These are phyloP conservation scores for Leishmania arabica DNA, from an alignment of 208 protist genomes.

Conservation along the genomic window DNA sequence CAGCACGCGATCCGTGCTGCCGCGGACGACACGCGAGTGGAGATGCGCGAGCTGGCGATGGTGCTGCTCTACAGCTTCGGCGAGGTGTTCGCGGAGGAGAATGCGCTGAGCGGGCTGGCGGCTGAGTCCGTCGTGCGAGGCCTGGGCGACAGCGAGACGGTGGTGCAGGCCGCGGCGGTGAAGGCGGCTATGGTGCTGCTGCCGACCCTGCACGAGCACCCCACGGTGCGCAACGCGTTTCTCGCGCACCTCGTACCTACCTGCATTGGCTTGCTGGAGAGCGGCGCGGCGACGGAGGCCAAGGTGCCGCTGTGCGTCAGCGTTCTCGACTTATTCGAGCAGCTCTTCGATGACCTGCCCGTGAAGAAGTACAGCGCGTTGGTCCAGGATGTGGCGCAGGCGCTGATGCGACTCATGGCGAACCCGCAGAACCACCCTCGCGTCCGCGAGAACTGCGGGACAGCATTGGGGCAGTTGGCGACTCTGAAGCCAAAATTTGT, in stretches of 20 bases:
- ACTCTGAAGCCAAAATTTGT: conserved; percentile 72
- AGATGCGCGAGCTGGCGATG: conserved; percentile 88
- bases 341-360: conserved; percentile 47
- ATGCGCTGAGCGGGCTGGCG: conserved; percentile 32
- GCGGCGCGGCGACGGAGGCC: conserved; percentile 28
- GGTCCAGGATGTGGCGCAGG: conserved; percentile 35
- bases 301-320: conserved; percentile 51
- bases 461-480: conserved; percentile 53
- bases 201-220: conserved; percentile 43
- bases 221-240: conserved; percentile 34
- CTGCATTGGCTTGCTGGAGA: conserved; percentile 47
- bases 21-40: conserved; percentile 46
- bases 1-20: conserved; percentile 51
- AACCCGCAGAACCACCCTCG: conserved; percentile 37
- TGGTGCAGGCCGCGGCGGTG: conserved; percentile 64
- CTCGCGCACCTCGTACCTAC: conserved; percentile 44
- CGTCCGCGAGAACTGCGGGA: conserved; percentile 59
- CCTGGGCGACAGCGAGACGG: conserved; percentile 52
- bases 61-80: conserved; percentile 78
- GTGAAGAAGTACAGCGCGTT: conserved; percentile 51
- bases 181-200: conserved; percentile 66
- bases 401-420: conserved; percentile 43
- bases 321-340: conserved; percentile 73
- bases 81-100: conserved; percentile 59
- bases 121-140: conserved; percentile 68